phyloP scores from a whole-genome alignment of 768 basidiomycete genomes.

The Lyophyllum decastes region DNA sequence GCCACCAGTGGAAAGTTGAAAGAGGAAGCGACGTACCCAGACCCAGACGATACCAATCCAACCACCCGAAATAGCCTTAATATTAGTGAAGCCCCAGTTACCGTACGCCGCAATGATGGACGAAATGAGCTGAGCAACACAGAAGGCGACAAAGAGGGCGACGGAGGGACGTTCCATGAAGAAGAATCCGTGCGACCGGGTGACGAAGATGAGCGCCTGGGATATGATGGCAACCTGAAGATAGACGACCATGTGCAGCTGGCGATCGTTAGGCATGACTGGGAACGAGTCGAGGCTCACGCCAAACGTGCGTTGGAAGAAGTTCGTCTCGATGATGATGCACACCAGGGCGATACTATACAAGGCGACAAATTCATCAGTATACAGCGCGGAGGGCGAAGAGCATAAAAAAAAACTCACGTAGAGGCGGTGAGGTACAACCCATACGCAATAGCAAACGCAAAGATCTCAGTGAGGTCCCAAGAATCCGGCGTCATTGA shows the following conservation, averaged over 20 bases:
- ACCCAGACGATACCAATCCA: constrained; percentile 99
- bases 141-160: constrained; percentile 90
- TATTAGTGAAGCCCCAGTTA: constrained; percentile 92
- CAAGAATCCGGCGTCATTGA: constrained; percentile 92
- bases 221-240: constrained; percentile 99
- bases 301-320: constrained; percentile 88
- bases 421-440: constrained; percentile 91
- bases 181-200: constrained; percentile 93
- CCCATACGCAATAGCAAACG: constrained; percentile 94
- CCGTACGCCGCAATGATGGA: constrained; percentile 95
- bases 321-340: constrained; percentile 82
- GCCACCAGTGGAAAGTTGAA: not conserved
- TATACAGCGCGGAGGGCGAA: constrained; percentile 6
- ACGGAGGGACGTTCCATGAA: constrained; percentile 94
- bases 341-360: constrained; percentile 73
- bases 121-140: constrained; percentile 89
- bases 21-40: constrained; percentile 62
- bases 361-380: not conserved
- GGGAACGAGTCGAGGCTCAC: constrained; percentile 54
- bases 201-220: constrained; percentile 96
- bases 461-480: constrained; percentile 96
- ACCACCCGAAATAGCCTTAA: constrained; percentile 77
- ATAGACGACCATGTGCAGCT: constrained; percentile 89
- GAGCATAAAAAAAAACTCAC: constrained; percentile 45
- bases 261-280: constrained; percentile 56